Base-by-base conservation (phyloP, 805 yeast species). In the Dipodascus geniculatus region DNA sequence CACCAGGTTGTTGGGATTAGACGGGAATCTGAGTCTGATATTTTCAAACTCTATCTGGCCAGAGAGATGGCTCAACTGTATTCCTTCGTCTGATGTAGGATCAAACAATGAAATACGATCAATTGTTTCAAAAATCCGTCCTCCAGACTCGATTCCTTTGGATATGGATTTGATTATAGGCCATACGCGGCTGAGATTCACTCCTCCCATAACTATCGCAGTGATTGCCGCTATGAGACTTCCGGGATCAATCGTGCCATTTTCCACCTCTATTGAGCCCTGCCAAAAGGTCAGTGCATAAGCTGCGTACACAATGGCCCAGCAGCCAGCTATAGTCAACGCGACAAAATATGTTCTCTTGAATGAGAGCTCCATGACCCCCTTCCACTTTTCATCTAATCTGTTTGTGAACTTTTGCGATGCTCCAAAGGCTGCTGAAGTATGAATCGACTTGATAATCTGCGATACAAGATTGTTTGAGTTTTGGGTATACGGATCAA, bases 21-120 rank as follows among this genome's bases (percentile, higher is more conserved):
- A 66, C 60, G 85, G 90, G 66, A 89, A 89, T 2, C 95, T 88
- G 71, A 89, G 88, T 0, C 86, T 76, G 33, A 89, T 95, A 61
- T 88, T 83, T 63, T 85, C 87, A 63, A 89, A 84, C 56, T 65
- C 74, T 55, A 89, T 86, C 60, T 85, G 88, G 53, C 90, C 88
- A 23, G 60, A 48, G 6, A 68, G 48, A 1, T 55, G 48, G 14
- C 35, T 50, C 17, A 58, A 55, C 19, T 33, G 53, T 55, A 2
- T 55, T 55, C 14, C 51, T 61, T n/a, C 28, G 35, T 9, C 68
- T 9, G 59, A 52, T 11, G 58, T 51, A 3, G 61, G 50, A 50
- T 63, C 60, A 6, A 62, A 56, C 6, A 69, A 59, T 24, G 47
- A 49, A 24, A 70, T 49, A 28, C 69, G 65, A 51, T 67, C 66